phyloP scores from a whole-genome alignment of 139 green algal genomes.

The Eudorina sp. region DNA sequence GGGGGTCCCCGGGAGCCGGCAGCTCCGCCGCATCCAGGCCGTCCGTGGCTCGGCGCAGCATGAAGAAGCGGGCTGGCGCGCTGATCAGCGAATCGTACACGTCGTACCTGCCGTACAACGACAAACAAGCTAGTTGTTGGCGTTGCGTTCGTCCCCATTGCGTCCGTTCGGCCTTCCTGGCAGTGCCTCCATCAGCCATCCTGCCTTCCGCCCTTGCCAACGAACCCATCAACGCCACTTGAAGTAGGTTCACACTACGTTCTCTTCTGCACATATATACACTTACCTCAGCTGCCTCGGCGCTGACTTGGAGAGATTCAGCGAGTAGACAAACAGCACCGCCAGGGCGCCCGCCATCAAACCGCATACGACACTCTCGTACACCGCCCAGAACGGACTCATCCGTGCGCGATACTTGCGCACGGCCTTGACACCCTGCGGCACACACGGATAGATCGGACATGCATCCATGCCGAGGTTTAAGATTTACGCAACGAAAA shows the following conservation, averaged over 20 bases:
- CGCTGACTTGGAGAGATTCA: background rate
- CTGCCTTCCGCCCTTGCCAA: no score
- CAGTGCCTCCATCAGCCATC: no score
- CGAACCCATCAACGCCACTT: no score
- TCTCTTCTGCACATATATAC: no score
- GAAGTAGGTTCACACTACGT: no score
- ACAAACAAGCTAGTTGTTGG: no score
- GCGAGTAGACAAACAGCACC: constrained; percentile 24
- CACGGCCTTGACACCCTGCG: background rate
- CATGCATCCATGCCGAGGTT: no score
- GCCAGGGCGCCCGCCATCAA: constrained; percentile 24
- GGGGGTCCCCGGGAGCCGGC: constrained; percentile 25
- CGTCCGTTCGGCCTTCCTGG: no score
- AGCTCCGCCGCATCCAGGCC: background rate
- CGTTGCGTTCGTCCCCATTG: no score
- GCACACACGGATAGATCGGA: no score
- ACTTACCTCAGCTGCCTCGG: constrained; percentile 7
- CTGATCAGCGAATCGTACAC: constrained; percentile 20
- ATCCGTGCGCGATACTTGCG: constrained; percentile 20
- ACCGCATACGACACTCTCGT: background rate
- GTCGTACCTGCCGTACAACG: constrained; percentile 1
- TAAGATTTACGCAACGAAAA: no score
- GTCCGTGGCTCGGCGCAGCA: background rate
- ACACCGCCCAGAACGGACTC: background rate
- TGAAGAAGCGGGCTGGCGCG: constrained; percentile 8